Conservation (phyloP, 2,329 filamentous ascomycete species). For the Fusarium keratoplasticum region DNA sequence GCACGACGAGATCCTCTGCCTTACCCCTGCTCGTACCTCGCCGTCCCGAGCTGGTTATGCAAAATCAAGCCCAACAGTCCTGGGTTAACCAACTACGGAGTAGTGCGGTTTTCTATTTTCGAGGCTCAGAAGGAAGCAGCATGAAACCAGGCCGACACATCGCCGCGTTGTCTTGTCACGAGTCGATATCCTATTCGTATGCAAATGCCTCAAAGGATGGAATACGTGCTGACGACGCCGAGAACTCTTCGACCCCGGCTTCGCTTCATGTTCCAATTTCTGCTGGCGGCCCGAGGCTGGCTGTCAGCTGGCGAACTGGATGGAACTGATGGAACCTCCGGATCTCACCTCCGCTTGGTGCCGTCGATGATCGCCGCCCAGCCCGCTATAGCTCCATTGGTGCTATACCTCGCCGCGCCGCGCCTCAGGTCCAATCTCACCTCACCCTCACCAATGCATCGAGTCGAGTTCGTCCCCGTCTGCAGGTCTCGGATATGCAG, state of each 20-base stretch:
- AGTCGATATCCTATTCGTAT: conserved; percentile 26
- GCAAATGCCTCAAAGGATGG: conserved; percentile 2
- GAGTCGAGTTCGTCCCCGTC: conserved; percentile 30
- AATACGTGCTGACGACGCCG: conserved; percentile 1
- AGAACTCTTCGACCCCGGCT: background rate
- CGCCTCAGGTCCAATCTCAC: conserved; percentile 23
- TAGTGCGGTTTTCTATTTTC: conserved; percentile 36
- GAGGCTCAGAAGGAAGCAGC: conserved; percentile 5
- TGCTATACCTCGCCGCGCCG: conserved; percentile 19
- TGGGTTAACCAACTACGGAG: conserved; percentile 23
- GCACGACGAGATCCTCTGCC: background rate
- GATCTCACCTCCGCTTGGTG: conserved; percentile 39
- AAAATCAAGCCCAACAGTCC: conserved; percentile 17
- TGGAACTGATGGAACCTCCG: conserved; percentile 15
- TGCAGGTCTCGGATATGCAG: conserved; percentile 17
- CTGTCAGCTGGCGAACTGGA: conserved; percentile 2
- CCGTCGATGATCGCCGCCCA: conserved; percentile 37
- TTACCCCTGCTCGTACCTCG: conserved; percentile 24
- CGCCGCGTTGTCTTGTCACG: conserved; percentile 22
- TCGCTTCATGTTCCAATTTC: background rate
- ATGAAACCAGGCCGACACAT: conserved; percentile 25
- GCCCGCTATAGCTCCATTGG: conserved; percentile 26
- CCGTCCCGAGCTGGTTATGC: conserved; percentile 10
- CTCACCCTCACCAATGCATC: conserved; percentile 29
- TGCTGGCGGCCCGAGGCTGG: conserved; percentile 1